phyloP scores from a whole-genome alignment of 1,284 basidiomycete species.

The Cryptococcus wingfieldii region DNA sequence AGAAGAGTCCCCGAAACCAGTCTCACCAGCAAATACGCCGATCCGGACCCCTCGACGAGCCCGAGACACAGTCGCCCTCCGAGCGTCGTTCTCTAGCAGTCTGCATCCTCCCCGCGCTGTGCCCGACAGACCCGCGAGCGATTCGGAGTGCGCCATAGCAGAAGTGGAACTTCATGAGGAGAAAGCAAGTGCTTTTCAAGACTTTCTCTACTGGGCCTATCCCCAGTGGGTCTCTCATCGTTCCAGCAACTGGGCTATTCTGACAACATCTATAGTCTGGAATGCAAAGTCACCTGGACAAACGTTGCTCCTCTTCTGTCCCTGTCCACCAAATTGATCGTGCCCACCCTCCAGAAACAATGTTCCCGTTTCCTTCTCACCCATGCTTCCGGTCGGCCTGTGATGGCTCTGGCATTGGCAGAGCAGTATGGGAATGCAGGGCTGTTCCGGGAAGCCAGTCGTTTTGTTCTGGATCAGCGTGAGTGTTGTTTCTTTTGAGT shows the following conservation, averaged over 20 bases:
- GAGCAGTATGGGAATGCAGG: conserved; percentile 82
- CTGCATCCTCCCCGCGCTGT: not conserved
- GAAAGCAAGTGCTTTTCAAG: conserved; percentile 39
- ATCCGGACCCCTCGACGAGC: no score
- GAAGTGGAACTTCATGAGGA: conserved; percentile 43
- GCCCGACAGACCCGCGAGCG: no score
- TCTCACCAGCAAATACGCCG: no score
- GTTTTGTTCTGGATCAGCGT: conserved; percentile 84
- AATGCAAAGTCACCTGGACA: conserved; percentile 88
- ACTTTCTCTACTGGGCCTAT: conserved; percentile 48
- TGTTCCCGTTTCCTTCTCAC: conserved; percentile 82
- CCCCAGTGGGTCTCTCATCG: conserved; percentile 26
- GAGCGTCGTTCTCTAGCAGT: conserved; percentile 24
- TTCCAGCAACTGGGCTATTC: not conserved
- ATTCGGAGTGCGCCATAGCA: conserved; percentile 17
- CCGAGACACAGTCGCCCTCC: not conserved
- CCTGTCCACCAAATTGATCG: conserved; percentile 53
- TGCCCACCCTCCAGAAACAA: conserved; percentile 70
- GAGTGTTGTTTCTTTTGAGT: conserved; percentile 11
- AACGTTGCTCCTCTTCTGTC: conserved; percentile 66
- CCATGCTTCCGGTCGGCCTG: conserved; percentile 81
- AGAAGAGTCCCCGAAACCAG: no score
- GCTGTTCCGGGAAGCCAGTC: conserved; percentile 78
- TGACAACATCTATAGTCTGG: conserved; percentile 55
- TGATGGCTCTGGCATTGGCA: conserved; percentile 84